Evolutionary conservation across 2,329 filamentous ascomycete species (phyloP).

Genomic region (Penicillium hordei): DNA sequence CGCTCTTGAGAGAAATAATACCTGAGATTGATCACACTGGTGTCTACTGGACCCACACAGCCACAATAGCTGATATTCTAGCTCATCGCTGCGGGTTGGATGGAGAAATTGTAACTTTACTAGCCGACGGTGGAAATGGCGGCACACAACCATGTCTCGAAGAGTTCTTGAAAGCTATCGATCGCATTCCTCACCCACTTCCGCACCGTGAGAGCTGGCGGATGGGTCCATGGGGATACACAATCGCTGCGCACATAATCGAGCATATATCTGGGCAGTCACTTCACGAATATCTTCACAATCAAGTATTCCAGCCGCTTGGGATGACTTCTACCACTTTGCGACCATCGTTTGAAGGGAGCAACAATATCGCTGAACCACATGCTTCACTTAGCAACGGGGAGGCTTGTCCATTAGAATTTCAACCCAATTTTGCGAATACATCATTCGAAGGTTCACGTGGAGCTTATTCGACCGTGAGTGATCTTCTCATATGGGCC

Average conservation of each 20-base stretch:
- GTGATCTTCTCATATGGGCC: constrained; percentile 3
- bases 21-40: not conserved
- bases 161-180: not conserved
- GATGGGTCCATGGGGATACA: not conserved
- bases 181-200: not conserved
- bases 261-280: not conserved
- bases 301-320: not conserved
- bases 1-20: not conserved
- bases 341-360: not conserved
- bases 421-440: not conserved
- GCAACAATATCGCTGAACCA: not conserved
- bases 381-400: not conserved
- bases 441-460: not conserved
- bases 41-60: not conserved
- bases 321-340: constrained; percentile 2
- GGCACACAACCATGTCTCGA: not conserved
- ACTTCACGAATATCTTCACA: constrained; percentile 1
- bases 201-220: not conserved
- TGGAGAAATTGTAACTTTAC: not conserved
- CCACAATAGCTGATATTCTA: constrained; percentile 3
- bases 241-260: not conserved
- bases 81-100: constrained; percentile 2
- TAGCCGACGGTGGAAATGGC: not conserved
- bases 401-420: not conserved
- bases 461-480: constrained; percentile 5